A percentile compares a stretch with the other conserved stretches of the same genome.
Conservation (phyloP, 768 basidiomycete genomes). For the Lyophyllum semitale region DNA sequence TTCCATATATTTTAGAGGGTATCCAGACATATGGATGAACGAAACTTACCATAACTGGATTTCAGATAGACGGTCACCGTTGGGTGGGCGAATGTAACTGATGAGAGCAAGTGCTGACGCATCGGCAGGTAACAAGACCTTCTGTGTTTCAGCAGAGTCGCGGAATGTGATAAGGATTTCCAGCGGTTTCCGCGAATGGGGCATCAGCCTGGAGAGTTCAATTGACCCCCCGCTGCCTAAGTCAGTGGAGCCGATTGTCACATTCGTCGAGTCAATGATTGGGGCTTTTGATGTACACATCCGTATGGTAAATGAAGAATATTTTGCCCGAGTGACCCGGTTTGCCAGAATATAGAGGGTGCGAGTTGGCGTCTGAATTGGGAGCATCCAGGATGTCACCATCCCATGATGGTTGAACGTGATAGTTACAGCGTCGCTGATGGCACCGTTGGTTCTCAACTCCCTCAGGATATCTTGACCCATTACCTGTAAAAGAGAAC, state of each 20-base stretch:
- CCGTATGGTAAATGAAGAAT: conserved; percentile 16
- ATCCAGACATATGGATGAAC: background rate
- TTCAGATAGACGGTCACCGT: conserved; percentile 12
- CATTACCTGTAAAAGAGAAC: background rate
- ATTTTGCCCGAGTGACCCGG: conserved; percentile 21
- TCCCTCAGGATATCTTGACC: conserved; percentile 1
- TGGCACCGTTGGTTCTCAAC: background rate
- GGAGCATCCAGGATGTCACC: conserved; percentile 17
- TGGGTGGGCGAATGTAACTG: conserved; percentile 10
- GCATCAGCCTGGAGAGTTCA: conserved; percentile 4
- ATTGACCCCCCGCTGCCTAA: conserved; percentile 18
- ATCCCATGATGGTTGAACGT: conserved; percentile 12
- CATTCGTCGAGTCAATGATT: conserved; percentile 12
- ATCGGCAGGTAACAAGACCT: conserved; percentile 17
- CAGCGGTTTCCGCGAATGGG: conserved; percentile 14
- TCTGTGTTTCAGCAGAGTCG: background rate
- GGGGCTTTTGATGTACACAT: conserved; percentile 1
- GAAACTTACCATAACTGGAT: conserved; percentile 19
- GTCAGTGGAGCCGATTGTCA: conserved; percentile 9
- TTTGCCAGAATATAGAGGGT: conserved; percentile 23
- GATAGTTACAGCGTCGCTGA: background rate
- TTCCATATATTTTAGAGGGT: background rate
- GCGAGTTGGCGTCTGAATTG: conserved; percentile 13
- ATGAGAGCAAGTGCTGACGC: conserved; percentile 19
- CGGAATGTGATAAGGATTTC: conserved; percentile 10